These are phyloP conservation scores for Phaseolus lunatus DNA, from an alignment of 306 rosid genomes.

Conservation along the genomic window DNA sequence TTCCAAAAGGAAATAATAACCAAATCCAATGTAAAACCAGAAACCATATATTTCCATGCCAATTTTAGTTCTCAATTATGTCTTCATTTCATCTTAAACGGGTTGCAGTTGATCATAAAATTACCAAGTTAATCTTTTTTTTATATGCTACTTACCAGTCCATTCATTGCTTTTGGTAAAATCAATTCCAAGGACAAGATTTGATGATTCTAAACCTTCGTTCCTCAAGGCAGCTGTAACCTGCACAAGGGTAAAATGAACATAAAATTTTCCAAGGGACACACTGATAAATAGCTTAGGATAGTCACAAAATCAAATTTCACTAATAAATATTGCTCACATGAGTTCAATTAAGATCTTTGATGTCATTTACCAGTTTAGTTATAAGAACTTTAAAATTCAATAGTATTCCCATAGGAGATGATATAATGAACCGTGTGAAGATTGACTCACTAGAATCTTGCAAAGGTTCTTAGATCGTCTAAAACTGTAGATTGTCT, in stretches of 20 bases:
- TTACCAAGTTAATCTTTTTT: neutral
- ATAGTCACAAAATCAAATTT: neutral
- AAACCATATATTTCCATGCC: neutral
- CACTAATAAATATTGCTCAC: neutral
- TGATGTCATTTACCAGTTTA: neutral
- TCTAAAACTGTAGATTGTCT: too few species aligned
- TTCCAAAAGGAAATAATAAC: slow-evolving; percentile 14
- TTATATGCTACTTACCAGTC: slow-evolving; percentile 65
- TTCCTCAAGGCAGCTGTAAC: slow-evolving; percentile 76
- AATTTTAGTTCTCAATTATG: neutral
- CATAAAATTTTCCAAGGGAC: neutral
- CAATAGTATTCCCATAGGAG: too few species aligned
- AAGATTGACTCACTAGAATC: too few species aligned
- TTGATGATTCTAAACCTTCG: slow-evolving; percentile 89
- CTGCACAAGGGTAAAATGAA: slow-evolving; percentile 48
- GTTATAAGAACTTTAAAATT: neutral
- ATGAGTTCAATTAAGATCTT: neutral
- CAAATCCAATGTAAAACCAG: slow-evolving; percentile 4
- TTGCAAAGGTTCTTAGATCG: too few species aligned
- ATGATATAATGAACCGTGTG: too few species aligned
- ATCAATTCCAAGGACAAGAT: slow-evolving; percentile 87
- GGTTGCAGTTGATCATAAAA: neutral
- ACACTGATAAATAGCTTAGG: slow-evolving; percentile 15
- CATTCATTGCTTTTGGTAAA: slow-evolving; percentile 96
- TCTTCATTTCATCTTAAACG: neutral